Evolutionary conservation across 2,329 filamentous ascomycete species (phyloP).

Genomic region (Delphinella strobiligena): DNA sequence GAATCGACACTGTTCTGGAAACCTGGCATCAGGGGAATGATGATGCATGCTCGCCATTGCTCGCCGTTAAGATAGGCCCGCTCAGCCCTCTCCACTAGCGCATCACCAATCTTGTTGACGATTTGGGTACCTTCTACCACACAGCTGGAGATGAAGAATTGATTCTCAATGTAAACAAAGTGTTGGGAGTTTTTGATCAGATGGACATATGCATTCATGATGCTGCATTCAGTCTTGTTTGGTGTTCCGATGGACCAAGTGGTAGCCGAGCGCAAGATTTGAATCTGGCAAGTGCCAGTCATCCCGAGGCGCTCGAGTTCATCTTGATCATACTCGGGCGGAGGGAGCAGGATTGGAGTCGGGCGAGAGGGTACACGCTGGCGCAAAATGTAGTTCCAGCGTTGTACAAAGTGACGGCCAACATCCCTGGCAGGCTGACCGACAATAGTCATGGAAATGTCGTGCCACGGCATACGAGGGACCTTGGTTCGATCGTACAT

Average conservation of each 20-base stretch:
- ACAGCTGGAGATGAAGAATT: conserved; percentile 93
- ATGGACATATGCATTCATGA: conserved; percentile 89
- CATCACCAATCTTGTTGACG: conserved; percentile 87
- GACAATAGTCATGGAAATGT: conserved; percentile 94
- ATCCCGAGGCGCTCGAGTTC: conserved; percentile 82
- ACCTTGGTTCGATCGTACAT: conserved; percentile 91
- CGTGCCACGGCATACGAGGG: conserved; percentile 96
- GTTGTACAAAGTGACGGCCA: conserved; percentile 90
- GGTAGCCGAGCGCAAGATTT: conserved; percentile 81
- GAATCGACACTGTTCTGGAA: conserved; percentile 95
- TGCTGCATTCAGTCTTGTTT: conserved; percentile 79
- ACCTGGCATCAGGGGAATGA: conserved; percentile 95
- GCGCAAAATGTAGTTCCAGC: conserved; percentile 93
- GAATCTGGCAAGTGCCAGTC: conserved; percentile 89
- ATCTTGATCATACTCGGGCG: conserved; percentile 76
- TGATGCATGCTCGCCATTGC: conserved; percentile 77
- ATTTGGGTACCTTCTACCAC: conserved; percentile 80
- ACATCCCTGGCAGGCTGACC: conserved; percentile 90
- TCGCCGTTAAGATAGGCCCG: conserved; percentile 73
- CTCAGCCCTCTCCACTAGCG: conserved; percentile 81
- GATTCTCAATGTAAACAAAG: conserved; percentile 97
- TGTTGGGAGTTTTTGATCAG: conserved; percentile 92
- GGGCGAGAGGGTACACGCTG: conserved; percentile 88
- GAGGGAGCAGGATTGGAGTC: conserved; percentile 83
- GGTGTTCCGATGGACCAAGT: conserved; percentile 84